phyloP scores from a whole-genome alignment of 495 filamentous ascomycete genomes.

The Neurospora tetrasperma region DNA sequence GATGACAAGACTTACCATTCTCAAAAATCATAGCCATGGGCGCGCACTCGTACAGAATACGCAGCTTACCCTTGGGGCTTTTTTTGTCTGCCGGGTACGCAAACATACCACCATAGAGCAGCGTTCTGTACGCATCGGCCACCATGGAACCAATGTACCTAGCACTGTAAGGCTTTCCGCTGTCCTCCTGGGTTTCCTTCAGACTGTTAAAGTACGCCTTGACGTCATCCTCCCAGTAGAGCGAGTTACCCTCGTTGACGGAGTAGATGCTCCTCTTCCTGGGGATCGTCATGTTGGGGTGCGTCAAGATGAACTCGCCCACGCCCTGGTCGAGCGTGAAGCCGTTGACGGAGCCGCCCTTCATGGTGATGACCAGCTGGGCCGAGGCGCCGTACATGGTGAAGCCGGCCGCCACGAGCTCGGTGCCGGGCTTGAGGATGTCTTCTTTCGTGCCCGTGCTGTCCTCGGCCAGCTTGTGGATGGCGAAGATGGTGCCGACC shows the following conservation, averaged over 20 bases:
- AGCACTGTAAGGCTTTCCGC: constrained; percentile 84
- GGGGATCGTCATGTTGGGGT: constrained; percentile 87
- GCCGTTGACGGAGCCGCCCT: constrained; percentile 83
- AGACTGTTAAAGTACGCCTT: constrained; percentile 81
- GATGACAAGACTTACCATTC: constrained; percentile 55
- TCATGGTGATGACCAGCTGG: constrained; percentile 95
- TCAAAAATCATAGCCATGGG: constrained; percentile 99
- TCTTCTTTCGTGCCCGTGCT: constrained; percentile 67
- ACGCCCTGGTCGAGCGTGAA: constrained; percentile 95
- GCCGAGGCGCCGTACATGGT: constrained; percentile 99
- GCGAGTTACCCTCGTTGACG: constrained; percentile 94
- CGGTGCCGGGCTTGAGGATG: constrained; percentile 76
- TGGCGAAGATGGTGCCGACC: constrained; percentile 94
- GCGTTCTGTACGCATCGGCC: constrained; percentile 90
- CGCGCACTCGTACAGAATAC: constrained; percentile 96
- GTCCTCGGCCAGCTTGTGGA: constrained; percentile 73
- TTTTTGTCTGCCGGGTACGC: constrained; percentile 97
- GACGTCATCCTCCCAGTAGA: constrained; percentile 88
- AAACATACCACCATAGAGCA: constrained; percentile 94
- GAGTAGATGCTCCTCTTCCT: constrained; percentile 80
- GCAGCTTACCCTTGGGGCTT: constrained; percentile 93
- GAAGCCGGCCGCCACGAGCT: constrained; percentile 88
- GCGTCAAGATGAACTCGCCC: constrained; percentile 96
- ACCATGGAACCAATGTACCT: constrained; percentile 98
- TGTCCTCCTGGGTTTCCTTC: constrained; percentile 56